phyloP scores from a whole-genome alignment of 2,329 filamentous ascomycete genomes.

The Trichoderma breve region DNA sequence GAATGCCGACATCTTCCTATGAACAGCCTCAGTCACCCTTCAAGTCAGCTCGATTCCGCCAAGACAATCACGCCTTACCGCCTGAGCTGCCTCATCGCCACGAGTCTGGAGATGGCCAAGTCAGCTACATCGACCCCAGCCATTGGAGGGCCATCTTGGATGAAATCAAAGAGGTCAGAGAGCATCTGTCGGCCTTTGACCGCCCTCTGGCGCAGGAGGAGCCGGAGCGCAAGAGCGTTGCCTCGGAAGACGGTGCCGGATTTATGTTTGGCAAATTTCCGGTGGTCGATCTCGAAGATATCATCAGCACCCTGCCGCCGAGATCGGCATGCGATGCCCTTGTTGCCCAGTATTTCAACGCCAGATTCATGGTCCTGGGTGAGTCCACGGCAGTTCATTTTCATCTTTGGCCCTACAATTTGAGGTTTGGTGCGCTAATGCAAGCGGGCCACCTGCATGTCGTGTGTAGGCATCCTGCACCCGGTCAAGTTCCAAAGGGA shows the following conservation, averaged over 20 bases:
- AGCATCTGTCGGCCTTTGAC: neutral
- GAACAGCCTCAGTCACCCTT: neutral
- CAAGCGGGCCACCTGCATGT: neutral
- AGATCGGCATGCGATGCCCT: neutral
- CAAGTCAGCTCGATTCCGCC: neutral
- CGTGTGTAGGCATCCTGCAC: neutral
- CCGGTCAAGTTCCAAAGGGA: constrained; percentile 7
- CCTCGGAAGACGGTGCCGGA: neutral
- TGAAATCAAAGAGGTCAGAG: constrained; percentile 8
- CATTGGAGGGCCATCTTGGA: constrained; percentile 9
- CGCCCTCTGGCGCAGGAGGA: neutral
- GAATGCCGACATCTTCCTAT: neutral
- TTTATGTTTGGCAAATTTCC: neutral
- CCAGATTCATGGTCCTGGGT: neutral
- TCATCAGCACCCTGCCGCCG: neutral
- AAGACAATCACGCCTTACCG: neutral
- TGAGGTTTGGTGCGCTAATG: neutral
- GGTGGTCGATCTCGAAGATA: neutral
- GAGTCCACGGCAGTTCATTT: neutral
- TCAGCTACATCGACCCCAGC: neutral
- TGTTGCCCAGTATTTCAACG: constrained; percentile 8
- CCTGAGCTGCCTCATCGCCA: constrained; percentile 9
- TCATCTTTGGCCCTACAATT: neutral
- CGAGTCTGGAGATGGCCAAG: neutral
- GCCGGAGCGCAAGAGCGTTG: neutral